These are phyloP conservation scores for Bjerkandera adusta DNA, from an alignment of 1,284 basidiomycete genomes.

Conservation along the genomic window DNA sequence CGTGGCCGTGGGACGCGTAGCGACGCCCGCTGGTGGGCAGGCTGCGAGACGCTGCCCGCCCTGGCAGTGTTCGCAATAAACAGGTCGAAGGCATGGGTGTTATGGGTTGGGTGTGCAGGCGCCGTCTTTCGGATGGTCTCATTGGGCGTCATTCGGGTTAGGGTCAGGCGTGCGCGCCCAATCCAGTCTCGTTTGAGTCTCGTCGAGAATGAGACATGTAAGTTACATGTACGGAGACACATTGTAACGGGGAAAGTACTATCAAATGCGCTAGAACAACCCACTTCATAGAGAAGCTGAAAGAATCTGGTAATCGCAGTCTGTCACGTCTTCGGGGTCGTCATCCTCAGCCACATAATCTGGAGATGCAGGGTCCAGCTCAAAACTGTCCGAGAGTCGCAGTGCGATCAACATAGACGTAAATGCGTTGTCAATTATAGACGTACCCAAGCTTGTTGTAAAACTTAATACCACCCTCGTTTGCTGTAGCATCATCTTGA, in stretches of 20 bases:
- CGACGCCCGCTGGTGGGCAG: conserved; percentile 31
- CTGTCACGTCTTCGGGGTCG: conserved; percentile 28
- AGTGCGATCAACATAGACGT: neutral
- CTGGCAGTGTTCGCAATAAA: conserved; percentile 31
- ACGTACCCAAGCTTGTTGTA: conserved; percentile 57
- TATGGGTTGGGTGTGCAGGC: conserved; percentile 4
- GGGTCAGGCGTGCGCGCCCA: conserved; percentile 5
- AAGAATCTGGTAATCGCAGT: conserved; percentile 54
- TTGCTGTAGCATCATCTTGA: conserved; percentile 38
- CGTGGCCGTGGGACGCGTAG: conserved; percentile 67
- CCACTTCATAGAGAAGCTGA: neutral
- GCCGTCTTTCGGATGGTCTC: conserved; percentile 7
- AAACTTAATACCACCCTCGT: conserved; percentile 50
- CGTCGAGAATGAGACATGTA: neutral
- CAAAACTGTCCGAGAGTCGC: conserved; percentile 41
- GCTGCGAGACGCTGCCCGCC: conserved; percentile 19
- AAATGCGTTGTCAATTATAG: neutral
- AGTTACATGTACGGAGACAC: too few species aligned
- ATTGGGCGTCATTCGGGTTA: conserved; percentile 4
- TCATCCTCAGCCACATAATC: conserved; percentile 35
- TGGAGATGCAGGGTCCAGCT: conserved; percentile 52
- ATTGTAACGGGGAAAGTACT: too few species aligned
- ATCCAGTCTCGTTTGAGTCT: neutral
- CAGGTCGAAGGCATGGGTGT: conserved; percentile 33
- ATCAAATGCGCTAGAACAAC: too few species aligned